A percentile compares a stretch with the other conserved stretches of the same genome.
phyloP scores from a whole-genome alignment of 257 asterid genomes.

The Handroanthus guayacan region DNA sequence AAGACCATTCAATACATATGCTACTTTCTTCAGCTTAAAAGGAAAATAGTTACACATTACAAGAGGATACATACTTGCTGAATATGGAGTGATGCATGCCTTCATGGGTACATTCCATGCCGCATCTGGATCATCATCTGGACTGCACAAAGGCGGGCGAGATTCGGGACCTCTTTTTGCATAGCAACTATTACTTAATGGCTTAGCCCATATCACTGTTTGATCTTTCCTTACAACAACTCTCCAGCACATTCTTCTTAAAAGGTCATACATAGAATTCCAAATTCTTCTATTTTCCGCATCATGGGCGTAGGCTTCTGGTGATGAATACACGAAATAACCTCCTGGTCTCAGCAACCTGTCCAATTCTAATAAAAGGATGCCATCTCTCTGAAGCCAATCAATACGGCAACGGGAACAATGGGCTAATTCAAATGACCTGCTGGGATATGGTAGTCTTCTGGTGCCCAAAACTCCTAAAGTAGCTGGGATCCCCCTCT shows the following conservation, averaged over 20 bases:
- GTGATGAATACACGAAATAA: slow-evolving; percentile 89
- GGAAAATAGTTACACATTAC: slow-evolving; percentile 22
- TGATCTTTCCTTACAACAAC: slow-evolving; percentile 80
- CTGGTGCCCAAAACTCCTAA: slow-evolving; percentile 91
- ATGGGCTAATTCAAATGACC: slow-evolving; percentile 92
- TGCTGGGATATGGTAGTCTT: slow-evolving; percentile 90
- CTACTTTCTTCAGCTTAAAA: slow-evolving; percentile 19
- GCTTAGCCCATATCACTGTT: slow-evolving; percentile 94
- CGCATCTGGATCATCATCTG: slow-evolving; percentile 85
- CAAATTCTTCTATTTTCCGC: slow-evolving; percentile 79
- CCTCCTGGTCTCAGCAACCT: slow-evolving; percentile 96
- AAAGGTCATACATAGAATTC: slow-evolving; percentile 76
- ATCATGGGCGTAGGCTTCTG: slow-evolving; percentile 94
- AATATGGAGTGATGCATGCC: slow-evolving; percentile 87
- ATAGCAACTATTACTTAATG: slow-evolving; percentile 79
- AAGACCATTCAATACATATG: slow-evolving; percentile 18
- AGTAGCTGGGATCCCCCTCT: slow-evolving; percentile 89
- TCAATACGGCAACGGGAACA: slow-evolving; percentile 96
- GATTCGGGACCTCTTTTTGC: slow-evolving; percentile 68
- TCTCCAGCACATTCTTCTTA: slow-evolving; percentile 94
- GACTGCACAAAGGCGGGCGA: slow-evolving; percentile 68
- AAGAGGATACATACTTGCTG: slow-evolving; percentile 61
- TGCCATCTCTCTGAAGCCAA: slow-evolving; percentile 97
- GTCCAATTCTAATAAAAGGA: slow-evolving; percentile 88
- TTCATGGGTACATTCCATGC: slow-evolving; percentile 86